These are phyloP conservation scores for Neurospora sp. DNA, from an alignment of 495 filamentous ascomycete genomes.

Conservation along the genomic window DNA sequence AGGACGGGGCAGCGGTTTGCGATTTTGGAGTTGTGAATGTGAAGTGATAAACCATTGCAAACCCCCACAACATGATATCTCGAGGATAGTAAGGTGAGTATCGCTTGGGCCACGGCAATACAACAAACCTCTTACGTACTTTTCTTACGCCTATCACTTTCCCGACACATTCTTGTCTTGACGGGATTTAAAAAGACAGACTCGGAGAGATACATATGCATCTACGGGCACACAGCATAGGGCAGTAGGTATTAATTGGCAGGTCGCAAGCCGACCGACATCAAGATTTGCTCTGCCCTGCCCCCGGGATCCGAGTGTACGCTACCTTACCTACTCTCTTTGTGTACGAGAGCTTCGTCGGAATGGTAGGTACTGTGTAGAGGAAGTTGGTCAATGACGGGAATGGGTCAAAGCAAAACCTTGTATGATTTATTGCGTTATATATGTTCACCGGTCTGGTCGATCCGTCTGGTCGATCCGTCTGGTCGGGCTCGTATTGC, in stretches of 20 bases:
- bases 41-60: background rate
- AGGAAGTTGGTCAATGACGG: background rate
- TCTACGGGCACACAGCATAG: background rate
- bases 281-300: background rate
- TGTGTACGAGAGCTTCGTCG: background rate
- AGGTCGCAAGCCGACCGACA: background rate
- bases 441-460: background rate
- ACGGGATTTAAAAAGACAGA: background rate
- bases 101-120: background rate
- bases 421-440: background rate
- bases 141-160: background rate
- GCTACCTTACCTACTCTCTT: background rate
- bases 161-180: background rate
- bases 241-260: background rate
- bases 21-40: background rate
- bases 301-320: background rate
- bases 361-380: background rate
- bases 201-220: background rate
- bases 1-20: background rate
- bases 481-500: background rate
- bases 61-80: background rate
- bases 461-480: background rate
- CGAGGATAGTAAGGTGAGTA: background rate
- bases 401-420: background rate
- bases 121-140: background rate